Evolutionary conservation across 129 eudicot species (phyloP).

Genomic region (Flaveria brownii): DNA sequence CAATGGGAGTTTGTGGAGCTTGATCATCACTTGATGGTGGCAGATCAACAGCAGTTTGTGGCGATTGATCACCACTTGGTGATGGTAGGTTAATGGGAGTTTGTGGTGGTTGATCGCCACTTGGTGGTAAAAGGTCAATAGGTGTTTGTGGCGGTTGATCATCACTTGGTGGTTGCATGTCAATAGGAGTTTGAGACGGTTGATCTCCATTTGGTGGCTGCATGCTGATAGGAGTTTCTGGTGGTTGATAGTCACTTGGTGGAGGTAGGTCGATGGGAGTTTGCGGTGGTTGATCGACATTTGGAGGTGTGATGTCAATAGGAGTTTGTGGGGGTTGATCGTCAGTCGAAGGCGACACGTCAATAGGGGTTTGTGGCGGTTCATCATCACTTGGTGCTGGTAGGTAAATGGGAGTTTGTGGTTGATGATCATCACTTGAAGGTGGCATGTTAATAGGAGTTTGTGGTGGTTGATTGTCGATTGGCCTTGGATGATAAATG

Average conservation of each 20-base stretch:
- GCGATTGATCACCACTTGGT: neutral
- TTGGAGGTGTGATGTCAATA: neutral
- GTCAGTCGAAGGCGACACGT: neutral
- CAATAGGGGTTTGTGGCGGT: neutral
- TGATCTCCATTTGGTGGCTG: neutral
- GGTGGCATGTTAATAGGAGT: slow-evolving; percentile 1
- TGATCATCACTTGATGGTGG: slow-evolving; percentile 2
- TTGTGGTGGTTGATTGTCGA: neutral
- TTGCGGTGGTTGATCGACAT: neutral
- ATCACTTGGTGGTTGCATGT: neutral
- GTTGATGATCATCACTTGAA: neutral
- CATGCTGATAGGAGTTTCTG: neutral
- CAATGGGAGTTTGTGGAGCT: neutral
- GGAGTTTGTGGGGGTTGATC: neutral
- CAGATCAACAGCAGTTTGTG: neutral
- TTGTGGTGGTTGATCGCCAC: neutral
- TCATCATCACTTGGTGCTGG: neutral
- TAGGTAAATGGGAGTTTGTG: neutral
- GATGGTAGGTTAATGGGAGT: neutral
- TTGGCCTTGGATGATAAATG: neutral
- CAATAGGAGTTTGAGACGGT: slow-evolving; percentile 24
- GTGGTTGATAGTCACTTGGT: neutral
- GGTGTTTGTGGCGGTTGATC: slow-evolving; percentile 19
- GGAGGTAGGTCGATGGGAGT: neutral
- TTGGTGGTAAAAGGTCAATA: neutral